A percentile compares a stretch with the other conserved stretches of the same genome.
These are phyloP conservation scores for Amniculicola lignicola DNA, from an alignment of 495 filamentous ascomycete species.

Conservation along the genomic window DNA sequence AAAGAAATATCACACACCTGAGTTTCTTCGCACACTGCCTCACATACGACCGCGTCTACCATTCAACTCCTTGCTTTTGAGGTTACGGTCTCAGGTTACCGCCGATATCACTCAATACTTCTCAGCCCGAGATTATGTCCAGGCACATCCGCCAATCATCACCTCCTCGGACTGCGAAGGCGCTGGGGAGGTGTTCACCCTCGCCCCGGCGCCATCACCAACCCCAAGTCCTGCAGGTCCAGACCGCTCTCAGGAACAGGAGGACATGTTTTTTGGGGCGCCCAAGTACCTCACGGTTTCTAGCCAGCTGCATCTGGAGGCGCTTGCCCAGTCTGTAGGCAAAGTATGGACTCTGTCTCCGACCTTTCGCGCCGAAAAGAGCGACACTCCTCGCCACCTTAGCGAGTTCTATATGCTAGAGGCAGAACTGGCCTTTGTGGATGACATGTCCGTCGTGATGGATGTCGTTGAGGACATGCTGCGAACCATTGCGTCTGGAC, in stretches of 20 bases:
- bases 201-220: slow-evolving; percentile 43
- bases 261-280: slow-evolving; percentile 67
- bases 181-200: slow-evolving; percentile 88
- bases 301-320: slow-evolving; percentile 90
- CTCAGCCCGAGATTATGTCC: slow-evolving; percentile 64
- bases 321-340: slow-evolving; percentile 79
- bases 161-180: slow-evolving; percentile 98
- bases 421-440: slow-evolving; percentile 76
- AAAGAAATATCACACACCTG: slow-evolving; percentile 87
- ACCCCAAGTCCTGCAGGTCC: slow-evolving; percentile 31
- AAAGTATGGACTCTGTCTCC: slow-evolving; percentile 94
- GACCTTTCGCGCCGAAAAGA: slow-evolving; percentile 90
- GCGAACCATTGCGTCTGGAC: slow-evolving; percentile 53
- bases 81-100: slow-evolving; percentile 77
- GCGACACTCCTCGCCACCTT: slow-evolving; percentile 88
- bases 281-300: slow-evolving; percentile 97
- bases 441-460: slow-evolving; percentile 67
- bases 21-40: slow-evolving; percentile 83
- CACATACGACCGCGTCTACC: slow-evolving; percentile 86
- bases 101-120: slow-evolving; percentile 73
- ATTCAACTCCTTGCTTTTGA: slow-evolving; percentile 73
- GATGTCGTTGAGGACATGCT: slow-evolving; percentile 75
- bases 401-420: slow-evolving; percentile 99
- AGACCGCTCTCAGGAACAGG: slow-evolving; percentile 15
- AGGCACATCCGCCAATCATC: slow-evolving; percentile 88